Conservation (phyloP, 805 yeast genomes). For the Kuraishia piskuri region DNA sequence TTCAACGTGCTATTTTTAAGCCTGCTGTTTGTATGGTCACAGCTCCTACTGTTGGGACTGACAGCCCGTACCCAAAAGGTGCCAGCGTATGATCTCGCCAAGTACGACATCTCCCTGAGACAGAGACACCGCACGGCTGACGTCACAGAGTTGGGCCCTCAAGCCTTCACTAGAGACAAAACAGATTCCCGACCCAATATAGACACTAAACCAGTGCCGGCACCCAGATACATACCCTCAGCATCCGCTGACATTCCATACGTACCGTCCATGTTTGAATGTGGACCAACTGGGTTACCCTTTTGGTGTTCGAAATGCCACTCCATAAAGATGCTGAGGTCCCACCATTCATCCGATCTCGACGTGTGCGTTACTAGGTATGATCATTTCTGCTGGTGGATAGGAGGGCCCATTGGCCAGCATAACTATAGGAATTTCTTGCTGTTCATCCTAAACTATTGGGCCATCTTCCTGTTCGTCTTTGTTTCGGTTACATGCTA, state of each 20-base stretch:
- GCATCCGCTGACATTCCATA: neutral
- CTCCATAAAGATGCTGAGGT: slow-evolving; percentile 54
- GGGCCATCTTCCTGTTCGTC: slow-evolving; percentile 27
- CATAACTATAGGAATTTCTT: slow-evolving; percentile 54
- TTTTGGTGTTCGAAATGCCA: slow-evolving; percentile 65
- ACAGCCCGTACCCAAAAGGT: slow-evolving; percentile 34
- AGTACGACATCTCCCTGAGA: slow-evolving; percentile 8
- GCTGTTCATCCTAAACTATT: slow-evolving; percentile 35
- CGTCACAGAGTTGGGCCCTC: neutral
- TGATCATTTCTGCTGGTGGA: slow-evolving; percentile 81
- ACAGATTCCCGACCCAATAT: neutral
- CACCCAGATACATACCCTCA: neutral
- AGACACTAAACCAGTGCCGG: neutral
- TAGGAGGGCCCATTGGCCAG: slow-evolving; percentile 67
- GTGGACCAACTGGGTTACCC: slow-evolving; percentile 71
- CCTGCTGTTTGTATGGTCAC: slow-evolving; percentile 33
- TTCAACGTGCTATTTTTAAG: slow-evolving; percentile 18
- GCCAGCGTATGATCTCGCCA: slow-evolving; percentile 25
- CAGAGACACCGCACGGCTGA: neutral
- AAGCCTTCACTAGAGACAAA: neutral
- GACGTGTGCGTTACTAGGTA: slow-evolving; percentile 58
- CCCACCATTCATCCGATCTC: slow-evolving; percentile 57
- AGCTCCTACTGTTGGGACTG: slow-evolving; percentile 44
- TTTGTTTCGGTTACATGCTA: slow-evolving; percentile 28
- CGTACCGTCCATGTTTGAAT: slow-evolving; percentile 54